A percentile compares a stretch with the other conserved stretches of the same genome.
These are phyloP conservation scores for Podosphaera fusca DNA, from an alignment of 2,329 filamentous ascomycete species.

Conservation along the genomic window DNA sequence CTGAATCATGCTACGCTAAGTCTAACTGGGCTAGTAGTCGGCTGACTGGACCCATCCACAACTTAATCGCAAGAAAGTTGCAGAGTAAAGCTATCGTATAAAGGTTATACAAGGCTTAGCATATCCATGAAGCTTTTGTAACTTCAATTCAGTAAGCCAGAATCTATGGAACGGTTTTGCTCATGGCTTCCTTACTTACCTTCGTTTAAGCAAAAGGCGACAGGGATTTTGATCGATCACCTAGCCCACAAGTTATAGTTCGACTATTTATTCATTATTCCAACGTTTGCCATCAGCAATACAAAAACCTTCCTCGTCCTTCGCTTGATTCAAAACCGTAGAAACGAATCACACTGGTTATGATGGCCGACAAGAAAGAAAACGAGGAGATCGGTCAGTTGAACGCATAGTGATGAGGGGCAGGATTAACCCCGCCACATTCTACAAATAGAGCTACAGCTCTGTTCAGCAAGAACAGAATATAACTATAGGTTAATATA, in stretches of 20 bases:
- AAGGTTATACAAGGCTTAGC: no score
- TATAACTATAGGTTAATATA: no score
- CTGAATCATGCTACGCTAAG: conserved; percentile 2
- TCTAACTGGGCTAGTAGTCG: conserved; percentile 1
- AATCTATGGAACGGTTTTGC: no score
- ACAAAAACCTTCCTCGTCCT: neutral
- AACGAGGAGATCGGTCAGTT: conserved; percentile 19
- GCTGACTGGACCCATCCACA: neutral
- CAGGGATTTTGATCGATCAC: neutral
- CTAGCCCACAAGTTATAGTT: neutral
- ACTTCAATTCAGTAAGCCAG: no score
- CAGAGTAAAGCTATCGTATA: no score
- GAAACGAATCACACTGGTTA: conserved; percentile 3
- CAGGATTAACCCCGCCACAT: neutral
- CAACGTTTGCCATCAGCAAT: neutral
- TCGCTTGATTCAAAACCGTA: neutral
- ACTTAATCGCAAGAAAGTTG: neutral
- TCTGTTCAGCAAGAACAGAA: no score
- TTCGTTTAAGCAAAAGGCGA: conserved; percentile 1
- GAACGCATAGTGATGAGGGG: neutral
- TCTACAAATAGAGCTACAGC: no score
- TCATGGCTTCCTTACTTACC: neutral
- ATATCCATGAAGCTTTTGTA: no score
- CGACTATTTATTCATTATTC: neutral
- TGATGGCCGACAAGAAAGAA: conserved; percentile 21